phyloP scores from a whole-genome alignment of 805 yeast species.

The Kluyveromyces wickerhamii region DNA sequence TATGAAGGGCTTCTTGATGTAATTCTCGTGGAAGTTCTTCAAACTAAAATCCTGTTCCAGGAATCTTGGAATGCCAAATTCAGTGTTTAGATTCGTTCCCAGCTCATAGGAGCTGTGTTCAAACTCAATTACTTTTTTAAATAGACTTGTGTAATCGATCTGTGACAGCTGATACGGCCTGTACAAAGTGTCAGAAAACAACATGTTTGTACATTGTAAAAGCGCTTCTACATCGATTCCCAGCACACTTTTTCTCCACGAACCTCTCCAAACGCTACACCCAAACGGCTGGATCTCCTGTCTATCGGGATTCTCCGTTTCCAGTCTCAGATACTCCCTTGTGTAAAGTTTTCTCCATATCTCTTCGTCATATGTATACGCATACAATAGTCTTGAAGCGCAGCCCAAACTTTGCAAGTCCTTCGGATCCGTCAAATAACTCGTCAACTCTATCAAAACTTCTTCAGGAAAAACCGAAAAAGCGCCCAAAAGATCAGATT shows the following conservation, averaged over 20 bases:
- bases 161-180: constrained; percentile 80
- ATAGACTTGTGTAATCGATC: constrained; percentile 46
- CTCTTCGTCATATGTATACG: constrained; percentile 69
- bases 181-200: constrained; percentile 73
- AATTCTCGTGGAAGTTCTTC: constrained; percentile 38
- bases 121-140: constrained; percentile 41
- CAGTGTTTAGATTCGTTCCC: constrained; percentile 17
- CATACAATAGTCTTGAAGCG: constrained; percentile 61
- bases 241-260: constrained; percentile 66
- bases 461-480: constrained; percentile 56
- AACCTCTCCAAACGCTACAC: constrained; percentile 55
- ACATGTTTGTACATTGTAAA: constrained; percentile 38
- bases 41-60: constrained; percentile 36
- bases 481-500: constrained; percentile 42
- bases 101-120: constrained; percentile 29
- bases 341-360: constrained; percentile 64
- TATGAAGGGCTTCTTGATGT: constrained; percentile 59
- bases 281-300: constrained; percentile 22
- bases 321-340: constrained; percentile 16
- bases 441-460: constrained; percentile 44
- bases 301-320: constrained; percentile 13
- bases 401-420: constrained; percentile 48
- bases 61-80: constrained; percentile 43
- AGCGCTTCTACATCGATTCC: constrained; percentile 36
- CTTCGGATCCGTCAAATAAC: constrained; percentile 37